These are phyloP conservation scores for Periconia digitata DNA, from an alignment of 2,329 filamentous ascomycete genomes.

Conservation along the genomic window DNA sequence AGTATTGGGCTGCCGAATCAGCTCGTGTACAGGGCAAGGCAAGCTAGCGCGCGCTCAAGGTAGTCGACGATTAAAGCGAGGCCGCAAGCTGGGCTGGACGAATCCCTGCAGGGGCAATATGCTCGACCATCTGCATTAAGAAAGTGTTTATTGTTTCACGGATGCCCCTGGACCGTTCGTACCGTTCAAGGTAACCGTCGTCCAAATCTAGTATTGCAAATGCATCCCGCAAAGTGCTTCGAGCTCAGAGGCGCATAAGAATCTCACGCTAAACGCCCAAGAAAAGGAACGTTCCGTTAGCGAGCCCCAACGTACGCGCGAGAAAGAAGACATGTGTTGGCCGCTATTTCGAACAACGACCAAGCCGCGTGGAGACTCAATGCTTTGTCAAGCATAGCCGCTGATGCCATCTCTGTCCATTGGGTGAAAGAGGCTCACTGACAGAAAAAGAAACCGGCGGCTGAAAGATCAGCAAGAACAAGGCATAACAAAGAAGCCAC, in stretches of 20 bases:
- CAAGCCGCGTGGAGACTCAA: not conserved
- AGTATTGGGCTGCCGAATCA: not conserved
- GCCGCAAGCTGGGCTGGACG: not conserved
- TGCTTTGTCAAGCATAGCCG: not conserved
- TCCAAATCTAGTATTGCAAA: not conserved
- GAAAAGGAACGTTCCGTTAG: not conserved
- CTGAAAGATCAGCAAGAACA: not conserved
- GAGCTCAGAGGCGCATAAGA: not conserved
- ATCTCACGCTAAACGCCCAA: not conserved
- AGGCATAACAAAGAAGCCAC: not conserved
- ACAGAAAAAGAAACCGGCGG: not conserved
- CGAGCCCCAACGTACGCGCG: not conserved
- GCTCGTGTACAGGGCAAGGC: not conserved
- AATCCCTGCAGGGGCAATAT: not conserved
- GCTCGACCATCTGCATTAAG: not conserved
- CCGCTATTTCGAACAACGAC: not conserved
- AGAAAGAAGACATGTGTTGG: not conserved
- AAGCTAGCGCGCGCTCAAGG: not conserved
- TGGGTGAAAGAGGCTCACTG: not conserved
- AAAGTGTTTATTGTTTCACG: not conserved
- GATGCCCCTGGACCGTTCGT: not conserved
- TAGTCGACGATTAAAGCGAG: not conserved
- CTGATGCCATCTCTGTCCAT: not conserved
- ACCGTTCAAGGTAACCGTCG: not conserved
- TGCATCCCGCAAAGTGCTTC: not conserved